phyloP scores from a whole-genome alignment of 768 basidiomycete species.

The Neoboletus magnificus region DNA sequence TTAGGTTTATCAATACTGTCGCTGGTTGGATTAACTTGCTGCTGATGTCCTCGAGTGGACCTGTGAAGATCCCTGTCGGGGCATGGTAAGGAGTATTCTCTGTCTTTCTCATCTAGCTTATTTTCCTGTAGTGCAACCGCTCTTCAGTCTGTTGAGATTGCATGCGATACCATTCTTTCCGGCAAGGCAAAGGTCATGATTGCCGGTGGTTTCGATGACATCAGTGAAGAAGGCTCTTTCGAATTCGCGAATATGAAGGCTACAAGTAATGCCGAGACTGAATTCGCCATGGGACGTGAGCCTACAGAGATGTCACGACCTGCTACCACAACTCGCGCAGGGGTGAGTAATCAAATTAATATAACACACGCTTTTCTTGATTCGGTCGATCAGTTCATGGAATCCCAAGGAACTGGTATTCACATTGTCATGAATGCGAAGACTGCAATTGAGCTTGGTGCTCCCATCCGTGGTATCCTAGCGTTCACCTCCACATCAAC shows the following conservation, averaged over 20 bases:
- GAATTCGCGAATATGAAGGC: conserved; percentile 99
- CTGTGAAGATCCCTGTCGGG: conserved; percentile 98
- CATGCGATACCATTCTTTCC: conserved; percentile 89
- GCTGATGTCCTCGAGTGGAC: conserved; percentile 92
- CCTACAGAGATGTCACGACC: conserved; percentile 99
- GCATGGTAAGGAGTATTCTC: conserved; percentile 66
- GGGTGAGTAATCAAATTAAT: conserved; percentile 48
- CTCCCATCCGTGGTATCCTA: conserved; percentile 88
- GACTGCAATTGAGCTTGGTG: conserved; percentile 92
- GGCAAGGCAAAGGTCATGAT: conserved; percentile 99
- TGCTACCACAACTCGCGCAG: conserved; percentile 91
- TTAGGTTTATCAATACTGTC: conserved; percentile 96
- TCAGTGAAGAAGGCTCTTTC: conserved; percentile 96
- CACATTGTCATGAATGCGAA: conserved; percentile 97
- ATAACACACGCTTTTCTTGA: background rate
- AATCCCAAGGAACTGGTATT: conserved; percentile 93
- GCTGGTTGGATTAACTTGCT: conserved; percentile 98
- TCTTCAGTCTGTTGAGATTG: conserved; percentile 96
- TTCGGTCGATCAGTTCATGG: conserved; percentile 72
- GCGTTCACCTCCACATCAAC: conserved; percentile 96
- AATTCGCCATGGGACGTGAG: conserved; percentile 98
- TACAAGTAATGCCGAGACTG: conserved; percentile 93
- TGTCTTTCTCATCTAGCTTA: background rate
- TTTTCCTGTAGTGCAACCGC: conserved; percentile 74
- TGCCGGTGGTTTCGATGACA: conserved; percentile 96